Conservation (phyloP, 768 basidiomycete genomes). For the Suillus decipiens region DNA sequence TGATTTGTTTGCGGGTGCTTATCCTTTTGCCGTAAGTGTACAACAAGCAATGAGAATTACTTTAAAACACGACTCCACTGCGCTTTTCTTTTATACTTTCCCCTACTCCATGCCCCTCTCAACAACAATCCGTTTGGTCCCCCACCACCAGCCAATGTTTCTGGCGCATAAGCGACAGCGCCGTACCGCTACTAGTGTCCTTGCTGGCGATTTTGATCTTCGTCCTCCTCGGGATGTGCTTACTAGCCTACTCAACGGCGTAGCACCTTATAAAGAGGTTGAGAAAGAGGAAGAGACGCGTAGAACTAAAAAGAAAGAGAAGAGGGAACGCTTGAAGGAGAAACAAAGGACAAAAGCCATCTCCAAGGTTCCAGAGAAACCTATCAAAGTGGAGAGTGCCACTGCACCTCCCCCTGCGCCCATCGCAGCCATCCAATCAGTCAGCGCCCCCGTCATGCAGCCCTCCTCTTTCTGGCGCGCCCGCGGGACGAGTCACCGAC, state of each 20-base stretch:
- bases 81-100: conserved; percentile 25
- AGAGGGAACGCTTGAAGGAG: conserved; percentile 50
- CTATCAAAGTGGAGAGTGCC: conserved; percentile 21
- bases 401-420: conserved; percentile 22
- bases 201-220: conserved; percentile 74
- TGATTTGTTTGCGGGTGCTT: conserved; percentile 38
- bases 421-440: conserved; percentile 23
- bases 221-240: conserved; percentile 71
- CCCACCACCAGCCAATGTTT: conserved; percentile 16
- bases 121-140: conserved; percentile 25
- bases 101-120: conserved; percentile 12
- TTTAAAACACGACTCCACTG: conserved; percentile 35
- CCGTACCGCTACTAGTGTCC: conserved; percentile 73
- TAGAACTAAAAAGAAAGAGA: conserved; percentile 53
- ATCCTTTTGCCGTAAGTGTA: conserved; percentile 38
- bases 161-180: conserved; percentile 39
- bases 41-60: conserved; percentile 36
- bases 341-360: conserved; percentile 43
- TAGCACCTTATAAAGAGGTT: conserved; percentile 61
- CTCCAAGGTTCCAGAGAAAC: conserved; percentile 37
- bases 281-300: conserved; percentile 62
- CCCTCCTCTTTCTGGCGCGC: conserved; percentile 64
- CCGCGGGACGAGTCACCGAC: conserved; percentile 42
- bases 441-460: conserved; percentile 32
- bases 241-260: conserved; percentile 78